Evolutionary conservation across 768 basidiomycete genomes (phyloP), one percentile per base, ranked within the genome.

Genomic region (Royoungia palumana): DNA sequence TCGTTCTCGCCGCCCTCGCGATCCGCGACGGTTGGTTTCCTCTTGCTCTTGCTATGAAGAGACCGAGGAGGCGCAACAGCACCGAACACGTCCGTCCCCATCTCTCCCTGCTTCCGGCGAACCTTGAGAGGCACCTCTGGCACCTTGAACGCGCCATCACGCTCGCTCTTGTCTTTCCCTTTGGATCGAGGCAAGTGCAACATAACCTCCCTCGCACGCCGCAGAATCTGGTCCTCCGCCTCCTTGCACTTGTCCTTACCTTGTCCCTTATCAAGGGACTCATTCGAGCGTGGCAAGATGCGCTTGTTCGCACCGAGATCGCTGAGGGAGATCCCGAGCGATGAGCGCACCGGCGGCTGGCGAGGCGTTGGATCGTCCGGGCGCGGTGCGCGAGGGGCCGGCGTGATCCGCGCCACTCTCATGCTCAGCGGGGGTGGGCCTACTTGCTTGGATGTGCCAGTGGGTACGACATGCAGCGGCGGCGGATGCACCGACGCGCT

Each of bases 311-410:
- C 57, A 6, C 56, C 53, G 9, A 61, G 50, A 20, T 60, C 55
- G 2, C 51, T 40, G 4, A 62, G 44, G 10, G 44, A 48, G 22
- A 5, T 27, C 21, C 32, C 53, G 9, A 49, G 25, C 32, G 14
- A 6, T 20, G 70, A 53, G 38, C 72, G 47, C 7, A 57, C 53
- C 4, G 86, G 84, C 0, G 87, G 86, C 24, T 75, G 72, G 16
- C 88, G 84, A 8, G 88, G 88, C 6, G 82, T 87, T 0, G 87
- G 88, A 51, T 90, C 88, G 52, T 90, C 88, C 0, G 88, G 88
- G 30, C 88, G 74, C 5, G 83, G 84, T 0, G 60, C 51, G 2
- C 57, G 72, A 39, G 75, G 70, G 14, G 65, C 60, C 57, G 76
- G 61, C 9, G 75, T 71, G 50, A 87, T 74, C 35, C 83, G 79